A percentile compares a stretch with the other conserved stretches of the same genome.
These are phyloP conservation scores for Simmondsia chinensis DNA, from an alignment of 148 eudicot species.

Conservation along the genomic window DNA sequence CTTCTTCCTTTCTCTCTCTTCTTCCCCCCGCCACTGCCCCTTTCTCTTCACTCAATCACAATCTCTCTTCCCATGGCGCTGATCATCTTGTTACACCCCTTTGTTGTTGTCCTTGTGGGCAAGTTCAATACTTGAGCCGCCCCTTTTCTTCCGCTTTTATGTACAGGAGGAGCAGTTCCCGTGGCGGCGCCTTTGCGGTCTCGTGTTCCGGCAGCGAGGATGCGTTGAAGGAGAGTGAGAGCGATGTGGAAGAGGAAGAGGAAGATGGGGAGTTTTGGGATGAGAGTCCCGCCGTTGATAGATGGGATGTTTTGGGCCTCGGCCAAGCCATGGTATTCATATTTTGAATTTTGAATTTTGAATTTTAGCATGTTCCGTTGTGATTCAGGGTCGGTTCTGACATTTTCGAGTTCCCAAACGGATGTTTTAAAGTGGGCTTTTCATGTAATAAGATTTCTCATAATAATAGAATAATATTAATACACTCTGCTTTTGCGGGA, in stretches of 20 bases:
- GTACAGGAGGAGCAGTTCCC: constrained; percentile 6
- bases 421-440: too few species aligned
- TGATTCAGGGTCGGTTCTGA: too few species aligned
- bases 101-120: background rate
- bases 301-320: constrained; percentile 90
- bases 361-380: too few species aligned
- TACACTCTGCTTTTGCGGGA: too few species aligned
- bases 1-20: constrained; percentile 1
- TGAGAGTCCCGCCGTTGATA: constrained; percentile 24
- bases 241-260: constrained; percentile 23
- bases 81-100: background rate
- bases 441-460: too few species aligned
- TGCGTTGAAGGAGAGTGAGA: constrained; percentile 13
- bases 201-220: background rate
- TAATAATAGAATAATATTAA: too few species aligned
- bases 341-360: too few species aligned
- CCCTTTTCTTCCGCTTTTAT: background rate
- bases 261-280: constrained; percentile 9
- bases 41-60: constrained; percentile 3
- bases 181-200: background rate
- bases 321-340: constrained; percentile 96
- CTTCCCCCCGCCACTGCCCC: background rate
- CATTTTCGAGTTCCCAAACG: too few species aligned
- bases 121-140: background rate
- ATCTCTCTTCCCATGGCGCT: constrained; percentile 6